Conservation (phyloP, 305 asterid species). For the Euphrasia arctica region DNA sequence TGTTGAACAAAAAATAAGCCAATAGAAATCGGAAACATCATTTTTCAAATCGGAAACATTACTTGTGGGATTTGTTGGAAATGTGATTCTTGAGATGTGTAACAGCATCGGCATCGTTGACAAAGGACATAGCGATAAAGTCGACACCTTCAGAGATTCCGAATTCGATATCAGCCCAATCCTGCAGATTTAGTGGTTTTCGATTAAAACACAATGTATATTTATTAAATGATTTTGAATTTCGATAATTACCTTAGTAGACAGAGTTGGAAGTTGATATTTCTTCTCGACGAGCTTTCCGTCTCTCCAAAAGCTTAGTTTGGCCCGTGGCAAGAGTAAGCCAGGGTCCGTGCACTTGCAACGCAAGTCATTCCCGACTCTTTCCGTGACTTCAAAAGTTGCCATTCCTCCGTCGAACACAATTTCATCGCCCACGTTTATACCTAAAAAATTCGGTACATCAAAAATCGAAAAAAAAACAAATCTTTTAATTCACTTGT, state of each 20-base stretch:
- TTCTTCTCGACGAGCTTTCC: slow-evolving; percentile 57
- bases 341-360: slow-evolving; percentile 86
- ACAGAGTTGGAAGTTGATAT: slow-evolving; percentile 65
- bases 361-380: slow-evolving; percentile 62
- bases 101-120: slow-evolving; percentile 64
- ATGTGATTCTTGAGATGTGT: slow-evolving; percentile 58
- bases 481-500: slow-evolving; percentile 11
- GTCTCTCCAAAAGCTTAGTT: slow-evolving; percentile 83
- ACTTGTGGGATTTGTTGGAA: slow-evolving; percentile 54
- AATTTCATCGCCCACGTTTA: slow-evolving; percentile 69
- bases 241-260: slow-evolving; percentile 45
- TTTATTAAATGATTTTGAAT: not conserved
- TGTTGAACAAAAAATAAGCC: slow-evolving; percentile 25
- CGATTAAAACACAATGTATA: not conserved
- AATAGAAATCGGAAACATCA: not conserved
- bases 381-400: slow-evolving; percentile 66
- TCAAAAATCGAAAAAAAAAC: not conserved
- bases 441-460: slow-evolving; percentile 37
- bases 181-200: slow-evolving; percentile 39
- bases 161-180: slow-evolving; percentile 73
- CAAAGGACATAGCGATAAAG: slow-evolving; percentile 83
- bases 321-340: slow-evolving; percentile 72
- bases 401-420: slow-evolving; percentile 94
- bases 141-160: slow-evolving; percentile 80
- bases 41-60: slow-evolving; percentile 10